Conservation (phyloP, 345 rosid species). For the Ailanthus altissimus region DNA sequence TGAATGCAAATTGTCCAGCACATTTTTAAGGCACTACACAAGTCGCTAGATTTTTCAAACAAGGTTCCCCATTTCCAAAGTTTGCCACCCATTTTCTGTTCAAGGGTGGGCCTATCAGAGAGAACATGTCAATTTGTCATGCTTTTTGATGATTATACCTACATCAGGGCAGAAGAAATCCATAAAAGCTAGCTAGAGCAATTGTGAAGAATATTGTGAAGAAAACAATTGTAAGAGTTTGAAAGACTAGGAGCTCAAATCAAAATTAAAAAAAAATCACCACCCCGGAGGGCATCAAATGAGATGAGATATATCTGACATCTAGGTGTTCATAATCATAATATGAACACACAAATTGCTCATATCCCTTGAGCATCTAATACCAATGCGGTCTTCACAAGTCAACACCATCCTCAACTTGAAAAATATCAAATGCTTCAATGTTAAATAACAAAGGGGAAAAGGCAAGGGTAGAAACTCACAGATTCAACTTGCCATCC, state of each 20-base stretch:
- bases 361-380: neutral
- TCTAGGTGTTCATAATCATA: neutral
- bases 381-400: neutral
- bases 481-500: constrained; percentile 86
- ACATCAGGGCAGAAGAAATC: no score
- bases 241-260: neutral
- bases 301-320: neutral
- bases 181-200: neutral
- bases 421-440: neutral
- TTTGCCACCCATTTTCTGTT: neutral
- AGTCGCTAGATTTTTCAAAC: neutral
- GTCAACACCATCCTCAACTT: constrained; percentile 4
- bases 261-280: neutral
- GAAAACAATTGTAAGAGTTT: neutral
- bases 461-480: constrained; percentile 39
- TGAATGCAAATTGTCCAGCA: neutral
- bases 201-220: neutral
- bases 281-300: neutral
- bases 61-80: constrained; percentile 5
- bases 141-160: neutral
- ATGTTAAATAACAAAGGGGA: neutral
- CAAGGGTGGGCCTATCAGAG: neutral
- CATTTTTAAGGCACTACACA: neutral
- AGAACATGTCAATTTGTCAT: neutral
- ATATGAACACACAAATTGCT: neutral